These are phyloP conservation scores for Fusarium veterinarium DNA, from an alignment of 2,329 filamentous ascomycete species.

Conservation along the genomic window DNA sequence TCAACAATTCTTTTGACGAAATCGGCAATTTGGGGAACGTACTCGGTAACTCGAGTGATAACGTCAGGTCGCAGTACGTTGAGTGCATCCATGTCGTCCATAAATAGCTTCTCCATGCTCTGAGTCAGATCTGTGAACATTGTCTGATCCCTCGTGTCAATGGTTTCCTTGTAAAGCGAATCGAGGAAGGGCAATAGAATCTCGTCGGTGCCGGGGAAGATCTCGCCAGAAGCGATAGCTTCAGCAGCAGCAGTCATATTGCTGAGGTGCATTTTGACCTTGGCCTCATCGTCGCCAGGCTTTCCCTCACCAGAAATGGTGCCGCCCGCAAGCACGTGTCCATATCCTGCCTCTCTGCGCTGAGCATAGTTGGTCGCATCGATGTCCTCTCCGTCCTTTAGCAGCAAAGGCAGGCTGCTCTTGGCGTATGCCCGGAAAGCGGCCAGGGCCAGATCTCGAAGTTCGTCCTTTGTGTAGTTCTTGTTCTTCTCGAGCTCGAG, in stretches of 20 bases:
- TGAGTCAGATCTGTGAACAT: conserved; percentile 90
- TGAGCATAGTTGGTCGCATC: conserved; percentile 62
- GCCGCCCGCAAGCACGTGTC: conserved; percentile 65
- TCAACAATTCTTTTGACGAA: conserved; percentile 86
- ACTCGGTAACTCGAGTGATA: conserved; percentile 91
- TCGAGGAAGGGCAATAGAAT: conserved; percentile 88
- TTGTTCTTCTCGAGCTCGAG: conserved; percentile 85
- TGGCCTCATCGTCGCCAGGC: conserved; percentile 82
- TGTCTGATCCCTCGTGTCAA: conserved; percentile 70
- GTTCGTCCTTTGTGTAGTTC: conserved; percentile 59
- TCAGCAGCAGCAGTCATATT: conserved; percentile 65
- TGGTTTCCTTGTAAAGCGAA: conserved; percentile 69
- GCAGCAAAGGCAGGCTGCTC: conserved; percentile 65
- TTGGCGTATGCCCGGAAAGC: conserved; percentile 68
- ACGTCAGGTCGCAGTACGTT: conserved; percentile 87
- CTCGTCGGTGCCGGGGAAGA: conserved; percentile 69
- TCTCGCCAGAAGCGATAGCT: conserved; percentile 60
- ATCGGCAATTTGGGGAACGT: conserved; percentile 84
- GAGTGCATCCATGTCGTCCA: conserved; percentile 85
- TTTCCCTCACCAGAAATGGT: conserved; percentile 67
- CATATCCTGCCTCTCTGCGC: conserved; percentile 64
- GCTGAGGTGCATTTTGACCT: conserved; percentile 89
- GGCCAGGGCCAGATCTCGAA: conserved; percentile 59
- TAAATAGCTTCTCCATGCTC: conserved; percentile 88
- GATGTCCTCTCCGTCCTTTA: conserved; percentile 56